Base-by-base conservation (phyloP, 1,139 yeast species). In the Zygoascus hellenicus region DNA sequence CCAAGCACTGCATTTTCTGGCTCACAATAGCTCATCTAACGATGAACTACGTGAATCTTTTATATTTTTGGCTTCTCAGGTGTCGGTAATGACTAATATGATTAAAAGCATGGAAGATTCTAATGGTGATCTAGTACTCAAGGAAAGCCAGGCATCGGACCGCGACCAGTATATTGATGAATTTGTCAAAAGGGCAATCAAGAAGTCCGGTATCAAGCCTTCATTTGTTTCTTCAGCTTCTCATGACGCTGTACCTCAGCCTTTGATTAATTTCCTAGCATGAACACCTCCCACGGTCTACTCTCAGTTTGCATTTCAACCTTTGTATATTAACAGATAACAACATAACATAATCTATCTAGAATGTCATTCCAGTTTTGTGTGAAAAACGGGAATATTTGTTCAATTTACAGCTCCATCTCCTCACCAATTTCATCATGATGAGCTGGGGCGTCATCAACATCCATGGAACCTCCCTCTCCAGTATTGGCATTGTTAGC, bases 401-500 rank as follows among this genome's bases (percentile, higher is more conserved):
- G 4, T 22, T 22, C 26, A 22, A 22, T 13, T 17, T 51, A 80
- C 59, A 81, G 68, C 58, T 82, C 89, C 88, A 82, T 81, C 59
- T 80, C 83, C 47, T 78, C 81, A 13, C 83, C 86, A 63, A 81
- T 80, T 41, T 83, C 87, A 41, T 54, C 59, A 19, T 52, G 59
- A 22, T 51, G 52, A 34, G 56, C 49, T 19, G 39, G 48, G 30
- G 44, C 48, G 10, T 43, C 35, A 32, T 33, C 50, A 22, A 43
- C 28, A 32, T 45, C 47, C 13, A 16, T 43, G 7, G 37, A 31
- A 11, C 15, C 43, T 22, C 42, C 30, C 29, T 36, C 45, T 13
- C 47, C 41, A 44, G 41, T 29, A 31, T 40, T 31, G 19, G 28
- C 28, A 9, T 26, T 36, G 3, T 38, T 34, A 6, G 37, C 92